Evolutionary conservation across 108 stramenopile species (phyloP).

Genomic region (Chaetoceros muelleri): DNA sequence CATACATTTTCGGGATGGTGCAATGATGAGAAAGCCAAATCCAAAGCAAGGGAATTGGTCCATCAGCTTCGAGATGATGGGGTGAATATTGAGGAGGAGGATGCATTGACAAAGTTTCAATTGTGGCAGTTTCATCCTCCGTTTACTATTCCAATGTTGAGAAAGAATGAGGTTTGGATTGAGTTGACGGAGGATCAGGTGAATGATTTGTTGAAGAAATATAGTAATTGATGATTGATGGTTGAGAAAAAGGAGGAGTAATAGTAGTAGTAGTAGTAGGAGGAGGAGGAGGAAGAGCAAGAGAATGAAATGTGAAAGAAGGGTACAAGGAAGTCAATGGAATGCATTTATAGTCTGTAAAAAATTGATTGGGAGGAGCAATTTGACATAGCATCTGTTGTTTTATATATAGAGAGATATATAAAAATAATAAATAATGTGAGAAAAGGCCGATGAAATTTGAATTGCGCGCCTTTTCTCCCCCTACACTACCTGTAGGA

Average conservation of each 20-base stretch:
- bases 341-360: too few relatives aligned
- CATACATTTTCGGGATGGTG: constrained; percentile 54
- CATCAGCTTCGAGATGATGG: constrained; percentile 47
- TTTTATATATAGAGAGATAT: background rate
- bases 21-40: constrained; percentile 12
- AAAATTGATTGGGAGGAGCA: background rate
- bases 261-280: too few relatives aligned
- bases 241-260: too few relatives aligned
- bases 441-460: too few relatives aligned
- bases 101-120: constrained; percentile 34
- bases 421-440: background rate
- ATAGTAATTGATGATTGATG: constrained; percentile 6
- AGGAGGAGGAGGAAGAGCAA: too few relatives aligned
- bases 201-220: constrained; percentile 29
- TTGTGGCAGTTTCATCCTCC: constrained; percentile 87
- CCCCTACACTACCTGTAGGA: too few relatives aligned
- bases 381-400: background rate
- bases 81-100: constrained; percentile 39
- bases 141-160: constrained; percentile 70
- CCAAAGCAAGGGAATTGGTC: constrained; percentile 33
- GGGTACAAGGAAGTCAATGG: too few relatives aligned
- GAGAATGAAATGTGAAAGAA: too few relatives aligned
- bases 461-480: too few relatives aligned
- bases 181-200: constrained; percentile 49
- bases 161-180: constrained; percentile 84